Evolutionary conservation across 2,329 filamentous ascomycete species (phyloP), one percentile per base, ranked within the genome.

Genomic region (Scytalidium lignicola): DNA sequence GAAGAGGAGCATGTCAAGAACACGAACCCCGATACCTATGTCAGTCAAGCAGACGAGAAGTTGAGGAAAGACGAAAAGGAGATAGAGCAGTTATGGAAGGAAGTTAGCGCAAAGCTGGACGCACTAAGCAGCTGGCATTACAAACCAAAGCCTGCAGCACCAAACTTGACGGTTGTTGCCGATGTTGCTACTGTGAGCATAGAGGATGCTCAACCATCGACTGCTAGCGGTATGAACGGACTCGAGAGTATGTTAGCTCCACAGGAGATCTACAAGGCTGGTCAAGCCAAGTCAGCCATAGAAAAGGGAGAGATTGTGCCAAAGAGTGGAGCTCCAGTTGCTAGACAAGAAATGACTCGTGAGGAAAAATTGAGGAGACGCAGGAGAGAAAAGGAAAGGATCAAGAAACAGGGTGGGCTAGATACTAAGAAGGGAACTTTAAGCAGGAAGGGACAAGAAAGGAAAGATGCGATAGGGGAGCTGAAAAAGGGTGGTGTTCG

Each of bases 71-170:
- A 95, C 62, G 90, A 96, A 68, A 78, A 80, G 51, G 90, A 96
- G 64, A 86, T 97, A 47, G 83, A 86, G 60, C 76, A 75, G 23
- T 73, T 96, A 61, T 99, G 93, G 90, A 86, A 82, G 58, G 85
- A 88, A 29, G 77, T 96, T 47, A 84, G 80, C 62, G 80, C 79
- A 42, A 88, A 89, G 54, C 82, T 99, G 48, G 93, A 99, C 68
- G 82, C 88, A 21, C 82, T 99, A 55, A 91, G 85, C 68, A 95
- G 88, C 66, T 95, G 90, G 85, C 88, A 96, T 71, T 96, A 96
- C 79, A 91, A 89, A 68, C 93, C 93, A 47, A 95, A 91, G 72
- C 85, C 88, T 10, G 79, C 85, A 2, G 86, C 86, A 46, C 82
- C 89, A n/a, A 81, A 82, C 42, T 80, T 99, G 54, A 91, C 88